Evolutionary conservation across 2,329 filamentous ascomycete genomes (phyloP).

Genomic region (Tetracladium maxilliforme): DNA sequence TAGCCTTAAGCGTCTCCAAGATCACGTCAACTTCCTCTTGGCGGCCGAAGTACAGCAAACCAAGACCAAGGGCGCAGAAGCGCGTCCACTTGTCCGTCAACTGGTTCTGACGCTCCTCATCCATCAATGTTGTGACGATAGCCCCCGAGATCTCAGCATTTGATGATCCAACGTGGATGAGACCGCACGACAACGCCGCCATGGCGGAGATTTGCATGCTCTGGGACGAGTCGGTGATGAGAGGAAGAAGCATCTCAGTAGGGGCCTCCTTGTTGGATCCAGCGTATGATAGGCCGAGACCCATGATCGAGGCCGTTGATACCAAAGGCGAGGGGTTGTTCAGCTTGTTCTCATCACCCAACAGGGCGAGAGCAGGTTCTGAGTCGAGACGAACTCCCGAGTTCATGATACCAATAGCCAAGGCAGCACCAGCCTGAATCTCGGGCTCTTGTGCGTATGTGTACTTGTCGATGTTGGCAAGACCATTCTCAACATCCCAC

Average conservation of each 20-base stretch:
- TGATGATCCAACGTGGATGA: conserved; percentile 86
- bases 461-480: conserved; percentile 91
- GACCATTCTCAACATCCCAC: conserved; percentile 84
- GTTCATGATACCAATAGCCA: conserved; percentile 92
- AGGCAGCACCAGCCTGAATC: conserved; percentile 80
- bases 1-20: conserved; percentile 87
- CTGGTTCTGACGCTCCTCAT: conserved; percentile 81
- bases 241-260: conserved; percentile 71
- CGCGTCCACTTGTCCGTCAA: conserved; percentile 97
- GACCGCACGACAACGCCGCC: conserved; percentile 79
- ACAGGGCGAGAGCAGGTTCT: conserved; percentile 76
- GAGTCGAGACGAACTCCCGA: conserved; percentile 80
- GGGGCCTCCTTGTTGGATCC: conserved; percentile 86
- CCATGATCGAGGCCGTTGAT: conserved; percentile 82
- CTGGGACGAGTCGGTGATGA: conserved; percentile 69
- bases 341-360: conserved; percentile 69
- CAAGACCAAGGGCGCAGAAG: conserved; percentile 88
- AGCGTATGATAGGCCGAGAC: conserved; percentile 84
- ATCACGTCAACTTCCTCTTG: conserved; percentile 99
- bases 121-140: conserved; percentile 82
- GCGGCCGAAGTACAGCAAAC: conserved; percentile 85
- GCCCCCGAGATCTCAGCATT: conserved; percentile 84
- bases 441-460: conserved; percentile 71
- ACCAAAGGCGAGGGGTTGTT: conserved; percentile 65
- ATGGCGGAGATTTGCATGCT: conserved; percentile 96